These are phyloP conservation scores for Sporisorium iseilematis-ciliati DNA, from an alignment of 1,284 basidiomycete species.

Conservation along the genomic window DNA sequence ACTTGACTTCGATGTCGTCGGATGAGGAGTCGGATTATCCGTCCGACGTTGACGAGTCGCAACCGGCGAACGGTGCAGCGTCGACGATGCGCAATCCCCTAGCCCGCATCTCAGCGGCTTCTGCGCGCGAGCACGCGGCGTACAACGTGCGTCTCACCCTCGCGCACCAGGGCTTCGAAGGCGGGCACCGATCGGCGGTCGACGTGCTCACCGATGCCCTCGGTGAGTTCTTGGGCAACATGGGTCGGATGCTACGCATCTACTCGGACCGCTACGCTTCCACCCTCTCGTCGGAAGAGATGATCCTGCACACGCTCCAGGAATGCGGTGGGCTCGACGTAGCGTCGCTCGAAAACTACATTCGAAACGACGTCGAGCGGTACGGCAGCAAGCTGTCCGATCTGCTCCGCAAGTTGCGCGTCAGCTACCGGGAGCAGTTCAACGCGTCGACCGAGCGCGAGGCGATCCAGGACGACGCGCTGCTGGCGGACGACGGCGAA, in stretches of 20 bases:
- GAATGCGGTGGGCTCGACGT: conserved; percentile 84
- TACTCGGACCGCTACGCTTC: conserved; percentile 83
- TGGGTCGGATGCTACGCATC: conserved; percentile 86
- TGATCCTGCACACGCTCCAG: conserved; percentile 87
- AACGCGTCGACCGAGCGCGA: conserved; percentile 73
- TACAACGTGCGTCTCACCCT: conserved; percentile 57
- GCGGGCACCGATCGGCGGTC: conserved; percentile 73
- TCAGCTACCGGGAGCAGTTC: conserved; percentile 79
- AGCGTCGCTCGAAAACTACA: conserved; percentile 83
- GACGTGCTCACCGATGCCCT: conserved; percentile 85
- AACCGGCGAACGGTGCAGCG: conserved; percentile 7
- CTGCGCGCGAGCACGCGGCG: conserved; percentile 43
- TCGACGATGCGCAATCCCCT: conserved; percentile 19
- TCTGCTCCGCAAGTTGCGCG: conserved; percentile 84
- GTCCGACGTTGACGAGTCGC: conserved; percentile 44
- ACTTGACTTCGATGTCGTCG: conserved; percentile 53
- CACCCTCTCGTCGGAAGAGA: conserved; percentile 89
- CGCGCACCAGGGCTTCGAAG: conserved; percentile 67
- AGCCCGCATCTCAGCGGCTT: conserved; percentile 30
- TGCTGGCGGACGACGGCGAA: conserved; percentile 84
- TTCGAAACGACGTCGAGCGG: conserved; percentile 87
- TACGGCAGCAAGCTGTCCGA: conserved; percentile 82
- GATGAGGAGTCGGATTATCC: conserved; percentile 62
- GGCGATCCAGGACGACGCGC: conserved; percentile 76
- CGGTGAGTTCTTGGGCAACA: conserved; percentile 83